Conservation (phyloP, 1,284 basidiomycete species). For the Fistulinella cinereoalba region DNA sequence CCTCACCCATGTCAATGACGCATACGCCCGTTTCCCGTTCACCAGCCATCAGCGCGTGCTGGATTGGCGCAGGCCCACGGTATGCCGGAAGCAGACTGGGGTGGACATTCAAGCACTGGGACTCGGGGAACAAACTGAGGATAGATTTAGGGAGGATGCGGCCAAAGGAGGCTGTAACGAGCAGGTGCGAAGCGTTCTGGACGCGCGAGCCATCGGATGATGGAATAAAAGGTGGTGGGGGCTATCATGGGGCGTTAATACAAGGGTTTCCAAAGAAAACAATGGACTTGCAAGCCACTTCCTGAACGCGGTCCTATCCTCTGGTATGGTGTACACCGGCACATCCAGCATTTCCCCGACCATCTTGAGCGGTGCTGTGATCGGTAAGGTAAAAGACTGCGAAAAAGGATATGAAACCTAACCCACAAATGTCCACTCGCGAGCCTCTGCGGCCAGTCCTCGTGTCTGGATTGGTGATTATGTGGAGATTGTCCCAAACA, state of each 20-base stretch:
- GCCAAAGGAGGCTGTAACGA: conserved; percentile 92
- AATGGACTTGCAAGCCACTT: conserved; percentile 46
- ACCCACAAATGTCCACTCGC: conserved; percentile 29
- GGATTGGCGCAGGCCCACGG: conserved; percentile 90
- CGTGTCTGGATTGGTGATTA: conserved; percentile 49
- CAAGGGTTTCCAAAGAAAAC: conserved; percentile 9
- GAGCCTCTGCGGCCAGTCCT: conserved; percentile 36
- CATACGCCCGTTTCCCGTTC: conserved; percentile 55
- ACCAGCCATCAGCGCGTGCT: conserved; percentile 65
- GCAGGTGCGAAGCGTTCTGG: conserved; percentile 46
- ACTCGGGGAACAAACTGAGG: conserved; percentile 52
- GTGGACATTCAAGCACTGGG: conserved; percentile 84
- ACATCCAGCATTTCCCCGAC: conserved; percentile 49
- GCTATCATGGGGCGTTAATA: conserved; percentile 31
- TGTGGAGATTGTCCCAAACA: conserved; percentile 29
- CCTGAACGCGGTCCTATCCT: conserved; percentile 52
- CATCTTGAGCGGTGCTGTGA: conserved; percentile 37
- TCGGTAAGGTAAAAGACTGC: conserved; percentile 2
- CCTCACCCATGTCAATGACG: conserved; percentile 50
- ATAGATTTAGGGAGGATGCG: conserved; percentile 66
- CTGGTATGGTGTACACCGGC: conserved; percentile 58
- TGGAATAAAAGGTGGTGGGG: conserved; percentile 29
- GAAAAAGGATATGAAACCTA: background rate
- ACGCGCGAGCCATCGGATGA: conserved; percentile 29
- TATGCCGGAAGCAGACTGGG: conserved; percentile 88